Percentiles rank a stretch among this genome's conserved stretches.
These are phyloP conservation scores for Oryza coarctata DNA, from an alignment of 176 grass and related monocot species.

Conservation along the genomic window DNA sequence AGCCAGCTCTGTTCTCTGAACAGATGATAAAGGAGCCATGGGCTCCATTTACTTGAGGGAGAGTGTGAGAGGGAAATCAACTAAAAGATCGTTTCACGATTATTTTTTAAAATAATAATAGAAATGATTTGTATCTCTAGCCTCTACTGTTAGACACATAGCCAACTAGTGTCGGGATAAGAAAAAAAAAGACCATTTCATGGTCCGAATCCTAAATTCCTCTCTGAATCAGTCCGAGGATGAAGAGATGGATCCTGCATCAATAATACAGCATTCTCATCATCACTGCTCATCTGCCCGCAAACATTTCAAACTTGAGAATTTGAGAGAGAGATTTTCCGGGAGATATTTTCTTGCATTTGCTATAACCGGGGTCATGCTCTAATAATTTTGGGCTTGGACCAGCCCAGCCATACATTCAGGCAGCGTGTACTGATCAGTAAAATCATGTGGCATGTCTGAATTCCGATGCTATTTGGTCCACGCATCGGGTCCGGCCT, in stretches of 20 bases:
- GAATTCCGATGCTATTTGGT: constrained; percentile 11
- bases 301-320: not conserved
- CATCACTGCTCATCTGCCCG: not conserved
- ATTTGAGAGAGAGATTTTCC: not conserved
- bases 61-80: not conserved
- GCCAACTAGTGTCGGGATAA: too few relatives aligned
- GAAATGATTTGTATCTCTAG: too few relatives aligned
- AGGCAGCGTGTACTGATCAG: not conserved
- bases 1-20: not conserved
- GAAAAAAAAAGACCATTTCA: too few relatives aligned
- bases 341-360: not conserved
- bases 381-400: constrained; percentile 23
- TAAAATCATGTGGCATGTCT: constrained; percentile 7
- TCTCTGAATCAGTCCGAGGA: not conserved
- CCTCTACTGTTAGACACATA: too few relatives aligned
- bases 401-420: not conserved
- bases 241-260: not conserved
- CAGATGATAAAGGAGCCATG: not conserved
- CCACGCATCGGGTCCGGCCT: not conserved
- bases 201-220: not conserved
- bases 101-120: too few relatives aligned
- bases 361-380: not conserved
- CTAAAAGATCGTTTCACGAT: too few relatives aligned
- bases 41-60: not conserved
- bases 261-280: not conserved